Conservation (phyloP, 306 rosid species). For the Castanea sativa region DNA sequence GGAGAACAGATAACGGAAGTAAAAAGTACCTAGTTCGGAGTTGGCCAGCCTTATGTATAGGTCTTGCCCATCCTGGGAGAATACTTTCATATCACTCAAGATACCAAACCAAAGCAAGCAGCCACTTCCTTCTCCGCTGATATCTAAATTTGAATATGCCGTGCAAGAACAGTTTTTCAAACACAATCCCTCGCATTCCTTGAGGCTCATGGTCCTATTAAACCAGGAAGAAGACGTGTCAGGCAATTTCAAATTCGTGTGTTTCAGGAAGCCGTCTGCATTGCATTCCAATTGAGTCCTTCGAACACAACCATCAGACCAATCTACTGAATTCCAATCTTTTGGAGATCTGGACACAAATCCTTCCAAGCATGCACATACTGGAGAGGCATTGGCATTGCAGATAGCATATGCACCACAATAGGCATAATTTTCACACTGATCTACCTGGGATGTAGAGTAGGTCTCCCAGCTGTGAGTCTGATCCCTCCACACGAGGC, state of each 20-base stretch:
- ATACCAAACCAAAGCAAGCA: conserved; percentile 34
- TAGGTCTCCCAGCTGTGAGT: conserved; percentile 13
- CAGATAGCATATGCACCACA: conserved; percentile 28
- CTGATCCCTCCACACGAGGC: conserved; percentile 13
- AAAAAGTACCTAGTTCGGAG: not conserved
- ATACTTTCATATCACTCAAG: conserved; percentile 28
- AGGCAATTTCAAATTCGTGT: conserved; percentile 15
- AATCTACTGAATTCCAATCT: conserved; percentile 1
- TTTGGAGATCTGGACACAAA: conserved; percentile 1
- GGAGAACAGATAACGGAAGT: not conserved
- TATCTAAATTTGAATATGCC: conserved; percentile 26
- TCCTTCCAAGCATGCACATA: conserved; percentile 27
- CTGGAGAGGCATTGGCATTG: not conserved
- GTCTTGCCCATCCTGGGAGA: conserved; percentile 35
- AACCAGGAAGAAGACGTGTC: conserved; percentile 38
- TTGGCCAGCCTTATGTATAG: not conserved
- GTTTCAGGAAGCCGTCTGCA: conserved; percentile 12
- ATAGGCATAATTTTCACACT: conserved; percentile 25
- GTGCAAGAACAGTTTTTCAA: conserved; percentile 31
- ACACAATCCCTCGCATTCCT: conserved; percentile 33
- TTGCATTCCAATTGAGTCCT: conserved; percentile 13
- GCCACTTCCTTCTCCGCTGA: conserved; percentile 30
- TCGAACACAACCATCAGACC: conserved; percentile 25
- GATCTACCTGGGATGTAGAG: not conserved
- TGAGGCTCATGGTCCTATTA: conserved; percentile 3